Base-by-base conservation (phyloP, 2,329 filamentous ascomycete genomes). In the Colletotrichum cuscutae region DNA sequence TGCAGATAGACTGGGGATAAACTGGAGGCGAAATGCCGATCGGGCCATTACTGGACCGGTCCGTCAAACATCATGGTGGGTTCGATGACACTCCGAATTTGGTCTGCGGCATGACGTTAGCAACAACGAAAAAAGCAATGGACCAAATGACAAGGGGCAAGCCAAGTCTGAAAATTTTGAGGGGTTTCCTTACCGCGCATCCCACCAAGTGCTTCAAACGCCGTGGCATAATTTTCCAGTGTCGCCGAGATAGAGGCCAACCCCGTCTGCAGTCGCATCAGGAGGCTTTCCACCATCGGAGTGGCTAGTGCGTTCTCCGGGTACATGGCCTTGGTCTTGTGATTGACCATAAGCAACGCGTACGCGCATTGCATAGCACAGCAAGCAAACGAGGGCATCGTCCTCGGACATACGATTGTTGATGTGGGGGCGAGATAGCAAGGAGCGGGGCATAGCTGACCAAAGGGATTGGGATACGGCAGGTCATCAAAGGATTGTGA, bases 291-390 rank as follows among this genome's bases (percentile, higher is more conserved):
- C 13, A 80, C 78, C 52, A 80, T 76, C 7, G 76, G 76, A 7
- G 74, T 76, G 37, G 73, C 71, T 76, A 58, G 75, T 70, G 54
- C 70, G n/a, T 76, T 64, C 53, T 75, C 75, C 5, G 79, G 77
- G 68, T 83, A 83, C 75, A 82, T 75, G 35, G 82, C 81, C 70
- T 81, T 80, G 1, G 81, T 85, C 77, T 82, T 84, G 54, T 82
- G 80, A 74, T 82, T 81, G 59, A 86, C 81, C 80, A 84, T 85
- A 46, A 85, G 78, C 62, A 86, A 78, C 19, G 83, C 82, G 65
- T 86, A 86, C 9, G 82, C 83, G 69, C 82, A 83, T 76, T 86
- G 84, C 84, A 86, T 86, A 6, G 84, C 84, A 65, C 84, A 85
- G 73, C 84, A 85, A 26, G 83, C 83, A 64, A 84, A 86, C 11